Percentiles rank a stretch among this genome's conserved stretches.
Conservation (phyloP, 768 basidiomycete species). For the Russula brevipes region DNA sequence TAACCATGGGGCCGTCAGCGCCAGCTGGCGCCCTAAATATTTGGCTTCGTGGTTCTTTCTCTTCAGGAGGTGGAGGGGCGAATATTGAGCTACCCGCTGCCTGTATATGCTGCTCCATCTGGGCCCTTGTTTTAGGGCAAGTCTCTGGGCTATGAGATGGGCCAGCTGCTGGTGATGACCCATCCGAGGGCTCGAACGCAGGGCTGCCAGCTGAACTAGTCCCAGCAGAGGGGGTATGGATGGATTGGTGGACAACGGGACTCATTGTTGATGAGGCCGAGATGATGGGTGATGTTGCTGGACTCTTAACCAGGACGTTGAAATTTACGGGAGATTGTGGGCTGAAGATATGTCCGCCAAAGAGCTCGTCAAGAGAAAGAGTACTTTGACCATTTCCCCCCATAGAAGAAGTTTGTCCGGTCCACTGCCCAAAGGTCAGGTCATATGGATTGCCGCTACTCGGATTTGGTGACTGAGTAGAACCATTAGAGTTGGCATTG, state of each 20-base stretch:
- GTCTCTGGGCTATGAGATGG: constrained; percentile 19
- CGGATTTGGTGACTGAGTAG: constrained; percentile 2
- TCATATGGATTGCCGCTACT: constrained; percentile 37
- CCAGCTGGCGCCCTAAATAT: constrained; percentile 41
- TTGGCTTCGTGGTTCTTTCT: neutral
- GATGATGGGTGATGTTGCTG: constrained; percentile 37
- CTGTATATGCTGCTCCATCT: constrained; percentile 47
- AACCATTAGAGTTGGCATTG: constrained; percentile 18
- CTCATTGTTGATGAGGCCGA: constrained; percentile 36
- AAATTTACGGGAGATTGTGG: constrained; percentile 27
- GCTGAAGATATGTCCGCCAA: constrained; percentile 38
- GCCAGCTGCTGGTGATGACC: constrained; percentile 20
- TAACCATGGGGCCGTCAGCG: constrained; percentile 48
- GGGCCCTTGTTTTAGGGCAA: constrained; percentile 54
- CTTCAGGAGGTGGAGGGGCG: constrained; percentile 27
- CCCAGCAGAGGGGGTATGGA: constrained; percentile 2
- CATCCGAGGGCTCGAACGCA: constrained; percentile 25
- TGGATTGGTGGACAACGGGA: constrained; percentile 49
- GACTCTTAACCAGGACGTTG: constrained; percentile 20
- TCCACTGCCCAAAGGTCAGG: constrained; percentile 38
- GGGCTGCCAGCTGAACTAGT: constrained; percentile 26
- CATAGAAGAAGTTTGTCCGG: constrained; percentile 28
- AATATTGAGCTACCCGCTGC: constrained; percentile 60
- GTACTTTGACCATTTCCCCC: constrained; percentile 33
- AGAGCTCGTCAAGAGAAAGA: constrained; percentile 42